Evolutionary conservation across 495 filamentous ascomycete species (phyloP), one percentile per base, ranked within the genome.

Genomic region (Terfezia claveryi): DNA sequence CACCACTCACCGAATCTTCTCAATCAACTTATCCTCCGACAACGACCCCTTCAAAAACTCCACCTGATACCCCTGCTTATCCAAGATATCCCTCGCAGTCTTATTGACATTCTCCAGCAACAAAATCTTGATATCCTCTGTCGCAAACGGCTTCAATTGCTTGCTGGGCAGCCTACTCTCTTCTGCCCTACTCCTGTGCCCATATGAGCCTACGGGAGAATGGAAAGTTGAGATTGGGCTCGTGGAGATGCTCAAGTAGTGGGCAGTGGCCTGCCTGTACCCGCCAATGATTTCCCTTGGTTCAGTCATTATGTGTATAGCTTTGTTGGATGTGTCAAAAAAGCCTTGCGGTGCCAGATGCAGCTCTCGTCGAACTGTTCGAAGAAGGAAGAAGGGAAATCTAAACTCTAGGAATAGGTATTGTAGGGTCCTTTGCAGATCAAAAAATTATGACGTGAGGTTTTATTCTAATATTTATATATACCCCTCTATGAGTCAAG

Each of bases 31-130:
- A 61, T 91, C 86, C 62, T 99, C 91, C 2, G 86, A 79, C 51
- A 99, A 70, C 4, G 89, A 93, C 54, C 77, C 78, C 73, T 92
- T 96, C 55, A 89, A 71, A 54, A 79, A 79, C 67, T 96, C 92
- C 36, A 99, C 91, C 65, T 96, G 92, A 68, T 99, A 99, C 11
- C 91, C 89, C 72, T 96, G 87, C 53, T 71, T 71, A 44, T 70
- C 76, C 37, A 99, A 72, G 37, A 94, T 84, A 17, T 93, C 82
- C 62, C 74, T 72, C 11, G 89, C 91, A 20, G 85, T 87, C 68
- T 85, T 74, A 67, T 96, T 95, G 55, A 99, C 82, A 70, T 96
- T 96, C 69, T 99, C 92, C 23, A 99, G 71, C 8, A 99, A 74
- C 55, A 99, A 72, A 41, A 99, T 93, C 71, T 94, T 96, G 68